These are phyloP conservation scores for Amborella trichopoda DNA, from an alignment of 164 flowering plant species.

Conservation along the genomic window DNA sequence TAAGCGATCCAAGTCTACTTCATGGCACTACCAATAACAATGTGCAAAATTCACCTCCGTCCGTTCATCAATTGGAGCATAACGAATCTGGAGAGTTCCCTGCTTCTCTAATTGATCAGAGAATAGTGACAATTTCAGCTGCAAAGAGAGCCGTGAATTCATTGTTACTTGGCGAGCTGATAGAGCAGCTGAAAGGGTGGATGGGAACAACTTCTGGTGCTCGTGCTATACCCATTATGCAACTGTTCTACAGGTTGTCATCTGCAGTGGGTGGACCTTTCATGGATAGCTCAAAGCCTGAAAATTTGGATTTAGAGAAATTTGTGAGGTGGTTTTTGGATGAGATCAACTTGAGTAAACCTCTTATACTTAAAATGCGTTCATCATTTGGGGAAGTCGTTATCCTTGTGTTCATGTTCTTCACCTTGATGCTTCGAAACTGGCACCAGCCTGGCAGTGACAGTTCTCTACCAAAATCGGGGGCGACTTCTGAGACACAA, in stretches of 20 bases:
- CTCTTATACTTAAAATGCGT: constrained; percentile 54
- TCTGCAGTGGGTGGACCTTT: constrained; percentile 97
- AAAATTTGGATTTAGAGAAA: constrained; percentile 64
- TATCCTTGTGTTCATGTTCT: constrained; percentile 90
- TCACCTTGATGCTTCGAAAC: constrained; percentile 93
- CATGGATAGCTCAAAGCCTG: constrained; percentile 68
- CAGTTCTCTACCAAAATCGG: constrained; percentile 32
- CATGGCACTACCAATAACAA: constrained; percentile 30
- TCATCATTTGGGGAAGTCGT: constrained; percentile 87
- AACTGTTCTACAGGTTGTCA: constrained; percentile 83
- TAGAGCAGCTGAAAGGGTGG: constrained; percentile 87
- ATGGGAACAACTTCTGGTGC: constrained; percentile 80
- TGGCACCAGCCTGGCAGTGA: constrained; percentile 99
- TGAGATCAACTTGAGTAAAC: constrained; percentile 66
- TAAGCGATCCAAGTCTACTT: constrained; percentile 41
- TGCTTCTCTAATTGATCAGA: constrained; percentile 43
- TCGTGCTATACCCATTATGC: constrained; percentile 87
- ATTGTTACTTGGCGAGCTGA: constrained; percentile 72
- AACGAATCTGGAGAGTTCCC: constrained; percentile 65
- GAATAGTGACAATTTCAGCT: constrained; percentile 81
- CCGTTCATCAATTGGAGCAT: constrained; percentile 76
- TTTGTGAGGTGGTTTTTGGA: constrained; percentile 80
- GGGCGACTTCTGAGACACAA: constrained; percentile 39
- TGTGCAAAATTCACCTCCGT: constrained; percentile 47
- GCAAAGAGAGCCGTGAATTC: constrained; percentile 89